Evolutionary conservation across 768 basidiomycete species (phyloP), one percentile per base, ranked within the genome.

Genomic region (Leccinum boreale): DNA sequence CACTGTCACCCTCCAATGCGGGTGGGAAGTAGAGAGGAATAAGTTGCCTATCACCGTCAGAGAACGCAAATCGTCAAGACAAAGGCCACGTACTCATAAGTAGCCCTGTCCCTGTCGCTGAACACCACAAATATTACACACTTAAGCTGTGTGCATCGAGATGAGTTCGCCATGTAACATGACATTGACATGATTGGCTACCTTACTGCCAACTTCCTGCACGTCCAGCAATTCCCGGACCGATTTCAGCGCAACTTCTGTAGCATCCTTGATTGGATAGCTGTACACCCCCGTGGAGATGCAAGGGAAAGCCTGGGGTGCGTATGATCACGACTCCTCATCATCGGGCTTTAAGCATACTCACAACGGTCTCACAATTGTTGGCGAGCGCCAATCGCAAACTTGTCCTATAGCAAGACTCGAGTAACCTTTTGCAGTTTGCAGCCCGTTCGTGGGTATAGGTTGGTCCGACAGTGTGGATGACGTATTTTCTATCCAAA

Each of bases 401-500:
- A 62, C 88, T 86, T 19, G 69, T 80, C 56, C 70, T 73, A 66
- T 94, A 94, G 65, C 89, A 89, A 9, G 89, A 88, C 4, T 77
- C 77, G 14, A 94, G 78, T 59, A 84, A 79, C 57, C 68, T 62
- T 5, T 84, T 83, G 53, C 79, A 81, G 26, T 68, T 70, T 44
- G 79, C 78, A 36, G 70, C 71, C 26, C 77, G 72, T 1, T 62
- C 57, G 3, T 64, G 55, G 5, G 76, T 77, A 68, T 69, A 92
- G 1, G 89, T 70, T 0, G 92, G 92, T 11, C 92, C 92, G 15
- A 93, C 92, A 3, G 92, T 80, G 64, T 93, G 92, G 44, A 94
- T 90, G 58, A 94, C 77, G 67, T 87, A 78, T 36, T 80, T 79
- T 36, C 91, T 90, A 61, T 50, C 14, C 49, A 42, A 7, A 19